phyloP scores from a whole-genome alignment of 441 rosid genomes.

The Populus hybrid region DNA sequence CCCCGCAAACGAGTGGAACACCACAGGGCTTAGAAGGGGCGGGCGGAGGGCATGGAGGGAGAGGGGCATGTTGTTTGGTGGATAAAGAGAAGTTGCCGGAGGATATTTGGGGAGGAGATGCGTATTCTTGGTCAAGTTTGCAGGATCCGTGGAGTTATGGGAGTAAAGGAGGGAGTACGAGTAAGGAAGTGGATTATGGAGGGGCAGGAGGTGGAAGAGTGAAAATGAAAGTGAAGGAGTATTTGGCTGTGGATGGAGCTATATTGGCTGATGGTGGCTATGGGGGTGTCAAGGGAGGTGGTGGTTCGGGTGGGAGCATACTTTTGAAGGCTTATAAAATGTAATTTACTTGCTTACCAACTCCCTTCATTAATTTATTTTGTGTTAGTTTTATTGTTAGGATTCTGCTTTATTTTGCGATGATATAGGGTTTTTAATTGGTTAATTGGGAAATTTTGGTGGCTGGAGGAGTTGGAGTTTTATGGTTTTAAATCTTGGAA shows the following conservation, averaged over 20 bases:
- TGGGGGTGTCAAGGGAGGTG: slow-evolving; percentile 93
- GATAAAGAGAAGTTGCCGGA: slow-evolving; percentile 72
- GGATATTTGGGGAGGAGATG: slow-evolving; percentile 99
- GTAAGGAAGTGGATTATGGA: slow-evolving; percentile 77
- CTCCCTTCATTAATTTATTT: neutral
- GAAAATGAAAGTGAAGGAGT: slow-evolving; percentile 41
- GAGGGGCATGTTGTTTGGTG: slow-evolving; percentile 82
- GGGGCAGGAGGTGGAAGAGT: slow-evolving; percentile 94
- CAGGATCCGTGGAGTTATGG: slow-evolving; percentile 75
- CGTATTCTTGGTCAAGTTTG: slow-evolving; percentile 84
- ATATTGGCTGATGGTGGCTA: slow-evolving; percentile 82
- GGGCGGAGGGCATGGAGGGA: slow-evolving; percentile 96
- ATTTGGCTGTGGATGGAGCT: slow-evolving; percentile 61
- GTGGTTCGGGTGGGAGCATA: slow-evolving; percentile 97
- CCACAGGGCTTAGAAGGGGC: slow-evolving; percentile 84
- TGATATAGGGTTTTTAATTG: neutral
- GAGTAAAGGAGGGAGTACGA: slow-evolving; percentile 82
- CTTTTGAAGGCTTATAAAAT: slow-evolving; percentile 64
- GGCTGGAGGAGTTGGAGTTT: neutral
- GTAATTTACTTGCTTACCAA: slow-evolving; percentile 43
- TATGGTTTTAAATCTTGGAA: neutral
- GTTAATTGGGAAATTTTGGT: neutral
- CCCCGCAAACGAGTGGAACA: slow-evolving; percentile 91
- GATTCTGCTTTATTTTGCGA: neutral
- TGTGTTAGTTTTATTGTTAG: neutral